Conservation (phyloP, 2,329 filamentous ascomycete genomes). For the Aphanoascus verrucosus region DNA sequence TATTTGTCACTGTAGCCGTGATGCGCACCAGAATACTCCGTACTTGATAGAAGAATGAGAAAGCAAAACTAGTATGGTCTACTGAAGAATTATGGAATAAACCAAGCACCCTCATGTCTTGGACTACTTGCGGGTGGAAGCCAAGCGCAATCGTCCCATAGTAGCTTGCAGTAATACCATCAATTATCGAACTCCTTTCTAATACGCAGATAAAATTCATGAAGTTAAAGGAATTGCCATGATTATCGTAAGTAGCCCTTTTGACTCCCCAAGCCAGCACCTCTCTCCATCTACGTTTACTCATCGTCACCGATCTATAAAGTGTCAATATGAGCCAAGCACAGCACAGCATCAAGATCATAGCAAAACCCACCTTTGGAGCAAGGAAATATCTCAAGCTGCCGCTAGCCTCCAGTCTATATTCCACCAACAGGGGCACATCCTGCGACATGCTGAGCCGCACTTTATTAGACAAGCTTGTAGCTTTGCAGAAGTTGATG, state of each 20-base stretch:
- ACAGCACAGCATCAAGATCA: background rate
- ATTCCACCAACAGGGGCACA: constrained; percentile 92
- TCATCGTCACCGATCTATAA: constrained; percentile 53
- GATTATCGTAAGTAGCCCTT: background rate
- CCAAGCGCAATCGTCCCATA: too few relatives aligned
- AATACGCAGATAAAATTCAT: too few relatives aligned
- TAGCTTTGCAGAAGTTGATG: constrained; percentile 99
- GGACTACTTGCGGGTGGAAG: too few relatives aligned
- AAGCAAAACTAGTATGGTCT: too few relatives aligned
- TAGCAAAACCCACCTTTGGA: constrained; percentile 64
- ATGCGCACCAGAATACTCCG: too few relatives aligned
- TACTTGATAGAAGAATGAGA: too few relatives aligned
- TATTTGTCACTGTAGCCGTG: too few relatives aligned
- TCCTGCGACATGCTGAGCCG: constrained; percentile 92
- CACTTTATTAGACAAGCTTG: constrained; percentile 67
- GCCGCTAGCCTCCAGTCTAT: constrained; percentile 66
- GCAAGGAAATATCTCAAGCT: constrained; percentile 96
- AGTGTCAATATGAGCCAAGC: constrained; percentile 26
- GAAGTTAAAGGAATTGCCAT: background rate
- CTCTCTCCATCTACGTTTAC: constrained; percentile 22
- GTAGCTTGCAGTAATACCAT: too few relatives aligned
- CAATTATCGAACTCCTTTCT: too few relatives aligned
- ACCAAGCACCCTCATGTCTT: too few relatives aligned
- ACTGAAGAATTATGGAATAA: too few relatives aligned
- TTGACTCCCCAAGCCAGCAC: background rate